Base-by-base conservation (phyloP, 352 stramenopile species). In the Phytophthora pluvialis region DNA sequence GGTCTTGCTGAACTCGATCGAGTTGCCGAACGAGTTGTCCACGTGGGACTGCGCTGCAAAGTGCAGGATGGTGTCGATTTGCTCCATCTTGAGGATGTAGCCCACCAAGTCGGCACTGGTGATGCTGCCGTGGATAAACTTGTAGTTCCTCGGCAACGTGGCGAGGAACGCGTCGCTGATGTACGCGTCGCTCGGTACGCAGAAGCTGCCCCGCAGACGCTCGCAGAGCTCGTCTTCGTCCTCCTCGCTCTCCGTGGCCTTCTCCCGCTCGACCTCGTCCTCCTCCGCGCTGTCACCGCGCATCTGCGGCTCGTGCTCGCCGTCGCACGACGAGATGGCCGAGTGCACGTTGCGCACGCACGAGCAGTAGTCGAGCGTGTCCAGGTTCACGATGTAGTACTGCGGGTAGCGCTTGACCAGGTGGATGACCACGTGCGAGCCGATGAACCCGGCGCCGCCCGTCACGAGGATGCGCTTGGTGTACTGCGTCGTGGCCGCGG, bases 21-120 rank as follows among this genome's bases (percentile, higher is more conserved):
- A 99, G 72, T 99, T 99, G 12, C 97, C 97, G 73, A 99, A 99
- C 13, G 96, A 99, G 72, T 99, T 98, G 77, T 99, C 98, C 32
- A 98, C 93, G 64, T 98, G 94, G 7, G 95, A 99, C 76, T 99
- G 96, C 7, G 98, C 98, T 4, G 98, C 97, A 82, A 99, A 99
- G 81, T 99, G 97, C 70, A 99, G 76, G 54, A 99, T 95, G 32
- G 97, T 99, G 70, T 99, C 97, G 59, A 99, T 99, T 13, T 91
- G 76, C 72, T 99, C 91, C 15, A 90, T 93, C 48, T 90, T 80
- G 28, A 99, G 78, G 28, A 99, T 85, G 70, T 98, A 98, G 26
- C 77, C 91, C 10, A 99, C 94, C 12, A 99, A 73, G 63, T 99
- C 95, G 6, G 92, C 83, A 26, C 85, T 91, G 47, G 75, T 88